Evolutionary conservation across 352 stramenopile genomes (phyloP), one percentile per base, ranked within the genome.

Genomic region (Phytophthora megakarya): DNA sequence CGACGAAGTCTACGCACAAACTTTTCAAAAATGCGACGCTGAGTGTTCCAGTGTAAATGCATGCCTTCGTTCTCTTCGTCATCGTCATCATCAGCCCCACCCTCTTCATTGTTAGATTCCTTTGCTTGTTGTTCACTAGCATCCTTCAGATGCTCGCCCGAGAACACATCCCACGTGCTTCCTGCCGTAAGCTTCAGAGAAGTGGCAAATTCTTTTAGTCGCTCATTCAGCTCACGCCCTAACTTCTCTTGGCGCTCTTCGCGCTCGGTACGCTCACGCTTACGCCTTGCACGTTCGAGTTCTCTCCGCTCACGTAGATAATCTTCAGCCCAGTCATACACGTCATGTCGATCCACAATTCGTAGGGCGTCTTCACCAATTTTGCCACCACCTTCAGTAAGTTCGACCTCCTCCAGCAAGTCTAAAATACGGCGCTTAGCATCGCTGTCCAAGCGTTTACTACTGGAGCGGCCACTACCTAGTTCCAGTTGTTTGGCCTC

Each of bases 251-350:
- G 63, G 11, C 66, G 40, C n/a, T 80, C 57, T 28, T 70, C 65
- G 53, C 76, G 74, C 40, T 80, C 65, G 16, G 71, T 72, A 18
- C 84, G 74, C n/a, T 88, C 80, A 7, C 58, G 67, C 49, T 92
- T 86, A 3, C 61, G 61, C 25, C 72, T 44, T 23, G 78, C 72
- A 45, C 75, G 62, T 26, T 89, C 71, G 50, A 89, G 51, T n/a
- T 84, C 72, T 21, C 76, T 76, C 0, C 77, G 55, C 21, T 73
- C 66, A 9, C 73, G 63, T 30, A 91, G 21, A 15, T 83, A 72
- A 13, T 76, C 64, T 43, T 92, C 80, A 3, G 72, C 68, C 80
- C 81, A 89, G 38, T 88, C 67, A 51, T 87, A 91, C n/a, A 92
- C 70, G 25, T 86, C 72, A 39, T 85, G 66, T 37, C 81, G 76